Conservation (phyloP, 495 filamentous ascomycete genomes). For the Penicillium arizonense region DNA sequence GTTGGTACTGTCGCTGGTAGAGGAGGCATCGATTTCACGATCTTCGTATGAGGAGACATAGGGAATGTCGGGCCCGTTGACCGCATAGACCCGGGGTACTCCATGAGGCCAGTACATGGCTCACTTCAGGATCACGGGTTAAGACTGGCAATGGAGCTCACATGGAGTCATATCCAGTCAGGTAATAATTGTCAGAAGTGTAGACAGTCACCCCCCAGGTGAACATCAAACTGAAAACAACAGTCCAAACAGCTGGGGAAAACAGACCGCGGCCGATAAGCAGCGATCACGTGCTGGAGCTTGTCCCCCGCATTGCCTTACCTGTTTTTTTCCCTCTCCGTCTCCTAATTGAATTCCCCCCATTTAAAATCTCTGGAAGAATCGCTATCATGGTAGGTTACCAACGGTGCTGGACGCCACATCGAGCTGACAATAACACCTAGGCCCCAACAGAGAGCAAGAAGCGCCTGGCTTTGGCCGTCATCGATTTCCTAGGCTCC, state of each 20-base stretch:
- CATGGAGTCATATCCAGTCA: slow-evolving; percentile 40
- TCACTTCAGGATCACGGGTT: slow-evolving; percentile 30
- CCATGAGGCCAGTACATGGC: slow-evolving; percentile 98
- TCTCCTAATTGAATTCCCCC: slow-evolving; percentile 6
- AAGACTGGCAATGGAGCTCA: slow-evolving; percentile 30
- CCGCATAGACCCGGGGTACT: slow-evolving; percentile 84
- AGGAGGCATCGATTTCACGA: slow-evolving; percentile 6
- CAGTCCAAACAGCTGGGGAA: not conserved
- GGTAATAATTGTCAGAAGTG: slow-evolving; percentile 1
- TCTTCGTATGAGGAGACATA: slow-evolving; percentile 39
- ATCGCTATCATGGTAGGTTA: slow-evolving; percentile 20
- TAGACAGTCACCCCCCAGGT: not conserved
- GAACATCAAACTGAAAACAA: not conserved
- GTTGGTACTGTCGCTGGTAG: not conserved
- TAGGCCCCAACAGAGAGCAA: slow-evolving; percentile 68
- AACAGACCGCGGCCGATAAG: slow-evolving; percentile 23
- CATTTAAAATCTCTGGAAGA: not conserved
- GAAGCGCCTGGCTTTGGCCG: slow-evolving; percentile 94
- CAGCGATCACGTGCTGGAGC: slow-evolving; percentile 28
- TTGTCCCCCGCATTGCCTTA: slow-evolving; percentile 22
- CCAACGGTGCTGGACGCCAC: not conserved
- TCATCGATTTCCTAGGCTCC: slow-evolving; percentile 88
- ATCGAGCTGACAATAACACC: slow-evolving; percentile 5
- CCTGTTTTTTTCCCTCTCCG: slow-evolving; percentile 15
- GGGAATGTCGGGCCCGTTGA: slow-evolving; percentile 53